phyloP scores from a whole-genome alignment of 768 basidiomycete genomes.

The Lenzites betulinus region DNA sequence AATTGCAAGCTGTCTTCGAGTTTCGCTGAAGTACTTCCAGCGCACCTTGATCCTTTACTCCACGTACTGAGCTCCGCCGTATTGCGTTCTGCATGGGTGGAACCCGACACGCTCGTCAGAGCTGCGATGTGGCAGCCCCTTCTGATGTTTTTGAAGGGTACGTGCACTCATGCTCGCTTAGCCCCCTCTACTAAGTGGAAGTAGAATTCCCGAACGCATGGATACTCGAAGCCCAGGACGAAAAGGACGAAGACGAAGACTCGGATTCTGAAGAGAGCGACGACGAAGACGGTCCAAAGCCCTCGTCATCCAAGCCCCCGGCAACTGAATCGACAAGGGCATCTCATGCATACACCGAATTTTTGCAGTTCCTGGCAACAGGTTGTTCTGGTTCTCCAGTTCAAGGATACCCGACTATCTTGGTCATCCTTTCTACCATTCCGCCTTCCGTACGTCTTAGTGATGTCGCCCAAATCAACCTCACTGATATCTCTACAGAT shows the following conservation, averaged over 20 bases:
- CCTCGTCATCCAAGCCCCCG: conserved; percentile 1
- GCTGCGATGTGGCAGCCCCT: conserved; percentile 69
- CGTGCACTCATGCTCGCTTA: conserved; percentile 12
- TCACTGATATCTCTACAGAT: conserved; percentile 35
- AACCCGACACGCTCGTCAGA: conserved; percentile 72
- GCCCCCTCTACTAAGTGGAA: background rate
- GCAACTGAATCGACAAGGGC: conserved; percentile 9
- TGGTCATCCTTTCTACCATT: conserved; percentile 82
- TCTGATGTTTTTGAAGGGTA: conserved; percentile 73
- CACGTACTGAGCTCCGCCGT: conserved; percentile 56
- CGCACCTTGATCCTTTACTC: conserved; percentile 36
- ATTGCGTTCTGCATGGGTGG: conserved; percentile 70
- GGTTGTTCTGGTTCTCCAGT: conserved; percentile 81
- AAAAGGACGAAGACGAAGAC: conserved; percentile 38
- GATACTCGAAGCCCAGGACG: conserved; percentile 44
- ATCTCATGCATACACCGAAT: conserved; percentile 63
- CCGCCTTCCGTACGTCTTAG: conserved; percentile 56
- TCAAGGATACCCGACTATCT: conserved; percentile 79
- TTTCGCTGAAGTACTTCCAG: conserved; percentile 17
- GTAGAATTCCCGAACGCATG: conserved; percentile 69
- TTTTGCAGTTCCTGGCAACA: conserved; percentile 74
- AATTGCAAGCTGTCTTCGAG: background rate
- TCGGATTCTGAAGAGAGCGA: conserved; percentile 36
- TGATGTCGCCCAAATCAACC: background rate
- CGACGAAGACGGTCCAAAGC: conserved; percentile 31